These are phyloP conservation scores for Podaxis rugospora DNA, from an alignment of 768 basidiomycete species.

Conservation along the genomic window DNA sequence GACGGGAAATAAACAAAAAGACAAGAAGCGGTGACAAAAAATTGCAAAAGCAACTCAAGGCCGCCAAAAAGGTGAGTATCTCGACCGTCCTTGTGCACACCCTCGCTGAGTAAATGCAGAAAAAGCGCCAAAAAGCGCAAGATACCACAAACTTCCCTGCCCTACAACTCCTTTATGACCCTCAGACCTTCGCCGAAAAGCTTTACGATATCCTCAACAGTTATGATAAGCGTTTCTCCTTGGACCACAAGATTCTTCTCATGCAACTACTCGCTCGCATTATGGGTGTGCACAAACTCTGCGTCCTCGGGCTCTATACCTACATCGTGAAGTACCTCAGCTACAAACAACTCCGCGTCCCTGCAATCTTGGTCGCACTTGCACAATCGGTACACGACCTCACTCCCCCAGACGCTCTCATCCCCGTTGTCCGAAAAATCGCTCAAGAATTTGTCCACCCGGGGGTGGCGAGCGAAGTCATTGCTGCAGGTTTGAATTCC, in stretches of 20 bases:
- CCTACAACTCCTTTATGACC: conserved; percentile 88
- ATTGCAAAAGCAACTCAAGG: conserved; percentile 66
- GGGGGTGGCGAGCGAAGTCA: conserved; percentile 92
- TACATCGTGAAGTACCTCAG: conserved; percentile 94
- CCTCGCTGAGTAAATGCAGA: conserved; percentile 20
- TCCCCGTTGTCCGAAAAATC: conserved; percentile 86
- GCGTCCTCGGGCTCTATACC: conserved; percentile 91
- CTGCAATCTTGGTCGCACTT: conserved; percentile 88
- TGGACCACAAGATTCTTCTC: conserved; percentile 95
- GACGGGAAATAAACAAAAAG: conserved; percentile 92
- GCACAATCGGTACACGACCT: conserved; percentile 94
- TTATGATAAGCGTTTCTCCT: conserved; percentile 91
- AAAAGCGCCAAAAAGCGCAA: conserved; percentile 25
- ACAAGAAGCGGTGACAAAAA: conserved; percentile 80
- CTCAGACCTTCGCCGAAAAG: conserved; percentile 93
- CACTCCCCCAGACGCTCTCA: conserved; percentile 89
- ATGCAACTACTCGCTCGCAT: conserved; percentile 96
- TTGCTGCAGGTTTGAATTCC: conserved; percentile 94
- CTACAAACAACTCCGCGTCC: conserved; percentile 88
- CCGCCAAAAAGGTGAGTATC: conserved; percentile 60
- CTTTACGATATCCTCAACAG: conserved; percentile 79
- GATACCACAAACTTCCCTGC: conserved; percentile 79
- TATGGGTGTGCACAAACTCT: conserved; percentile 90
- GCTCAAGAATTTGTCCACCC: conserved; percentile 97
- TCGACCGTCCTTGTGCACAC: conserved; percentile 4